Evolutionary conservation across 805 yeast species (phyloP).

Genomic region (Candida palmyrensis): DNA sequence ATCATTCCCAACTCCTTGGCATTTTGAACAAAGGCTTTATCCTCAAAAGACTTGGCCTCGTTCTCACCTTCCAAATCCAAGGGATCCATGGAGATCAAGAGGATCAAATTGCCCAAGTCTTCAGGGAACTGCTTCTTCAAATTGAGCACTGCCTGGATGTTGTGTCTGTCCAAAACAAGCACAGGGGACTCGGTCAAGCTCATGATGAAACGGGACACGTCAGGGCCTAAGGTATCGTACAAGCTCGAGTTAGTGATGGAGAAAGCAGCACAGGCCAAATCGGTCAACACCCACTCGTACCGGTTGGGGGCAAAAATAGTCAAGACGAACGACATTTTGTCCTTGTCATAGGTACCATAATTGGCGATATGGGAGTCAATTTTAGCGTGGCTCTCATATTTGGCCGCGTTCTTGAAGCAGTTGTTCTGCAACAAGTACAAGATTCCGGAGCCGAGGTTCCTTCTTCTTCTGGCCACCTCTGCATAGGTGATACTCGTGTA

Average conservation of each 20-base stretch:
- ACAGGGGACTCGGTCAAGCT: constrained; percentile 56
- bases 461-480: constrained; percentile 38
- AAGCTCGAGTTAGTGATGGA: constrained; percentile 25
- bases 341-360: constrained; percentile 22
- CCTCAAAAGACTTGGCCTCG: constrained; percentile 2
- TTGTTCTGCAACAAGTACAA: constrained; percentile 27
- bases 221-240: constrained; percentile 41
- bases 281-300: constrained; percentile 66
- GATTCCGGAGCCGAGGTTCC: constrained; percentile 51
- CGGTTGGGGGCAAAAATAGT: constrained; percentile 54
- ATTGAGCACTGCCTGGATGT: constrained; percentile 20
- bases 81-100: constrained; percentile 34
- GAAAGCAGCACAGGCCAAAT: constrained; percentile 60
- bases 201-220: constrained; percentile 60
- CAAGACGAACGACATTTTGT: constrained; percentile 36
- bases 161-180: constrained; percentile 30
- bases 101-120: constrained; percentile 23
- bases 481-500: constrained; percentile 43
- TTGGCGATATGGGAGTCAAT: constrained; percentile 21
- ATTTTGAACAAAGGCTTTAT: not conserved
- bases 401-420: constrained; percentile 13
- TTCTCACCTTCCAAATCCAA: constrained; percentile 19
- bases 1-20: constrained; percentile 9
- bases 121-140: constrained; percentile 21
- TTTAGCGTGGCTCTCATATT: constrained; percentile 22